Percentiles rank a stretch among this genome's conserved stretches.
phyloP scores from a whole-genome alignment of 805 yeast species.

The Candida maltosa region DNA sequence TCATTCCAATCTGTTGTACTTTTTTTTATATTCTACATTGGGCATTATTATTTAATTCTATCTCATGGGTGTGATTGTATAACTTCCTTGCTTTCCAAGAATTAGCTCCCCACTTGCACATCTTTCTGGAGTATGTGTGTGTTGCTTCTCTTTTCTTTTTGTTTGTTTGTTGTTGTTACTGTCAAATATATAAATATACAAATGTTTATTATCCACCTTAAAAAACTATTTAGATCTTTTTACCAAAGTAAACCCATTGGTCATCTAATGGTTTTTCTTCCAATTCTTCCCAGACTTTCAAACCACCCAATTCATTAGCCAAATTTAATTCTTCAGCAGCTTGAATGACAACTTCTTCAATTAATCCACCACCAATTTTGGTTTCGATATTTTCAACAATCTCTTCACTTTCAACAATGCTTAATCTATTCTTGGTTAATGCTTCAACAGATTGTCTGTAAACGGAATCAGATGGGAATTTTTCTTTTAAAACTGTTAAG shows the following conservation, averaged over 20 bases:
- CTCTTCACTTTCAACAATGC: conserved; percentile 61
- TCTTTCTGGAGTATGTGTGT: no score
- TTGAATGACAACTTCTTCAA: conserved; percentile 79
- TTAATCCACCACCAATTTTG: conserved; percentile 76
- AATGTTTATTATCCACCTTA: not conserved
- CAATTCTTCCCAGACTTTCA: conserved; percentile 76
- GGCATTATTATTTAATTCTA: no score
- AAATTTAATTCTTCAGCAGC: conserved; percentile 77
- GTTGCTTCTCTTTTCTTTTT: no score
- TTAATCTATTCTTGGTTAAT: conserved; percentile 66
- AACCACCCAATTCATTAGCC: conserved; percentile 62
- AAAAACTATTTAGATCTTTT: conserved; percentile 40
- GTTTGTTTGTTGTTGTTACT: no score
- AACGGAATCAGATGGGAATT: conserved; percentile 70
- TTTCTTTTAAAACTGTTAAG: conserved; percentile 49
- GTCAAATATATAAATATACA: conserved; percentile 2
- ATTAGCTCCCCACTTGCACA: no score
- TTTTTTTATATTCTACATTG: no score
- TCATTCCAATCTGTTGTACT: no score
- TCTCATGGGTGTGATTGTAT: no score
- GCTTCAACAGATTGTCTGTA: conserved; percentile 73
- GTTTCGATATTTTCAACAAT: conserved; percentile 65
- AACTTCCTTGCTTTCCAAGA: not conserved
- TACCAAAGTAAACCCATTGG: conserved; percentile 82
- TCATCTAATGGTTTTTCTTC: conserved; percentile 77